Evolutionary conservation across 805 yeast species (phyloP).

Genomic region (Candida coleopterorum): DNA sequence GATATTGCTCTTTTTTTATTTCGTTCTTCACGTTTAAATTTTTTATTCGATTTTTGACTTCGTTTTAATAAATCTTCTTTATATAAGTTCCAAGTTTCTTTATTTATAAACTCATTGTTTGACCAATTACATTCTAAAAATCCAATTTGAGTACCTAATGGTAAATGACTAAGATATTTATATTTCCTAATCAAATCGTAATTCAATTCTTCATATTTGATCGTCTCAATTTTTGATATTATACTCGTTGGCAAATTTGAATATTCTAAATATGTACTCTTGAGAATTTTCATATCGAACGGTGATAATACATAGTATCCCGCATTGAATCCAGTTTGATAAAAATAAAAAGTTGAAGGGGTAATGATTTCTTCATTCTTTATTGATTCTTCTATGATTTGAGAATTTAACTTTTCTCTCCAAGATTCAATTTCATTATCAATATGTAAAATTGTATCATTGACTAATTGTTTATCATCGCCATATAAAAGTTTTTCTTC

Average conservation of each 20-base stretch:
- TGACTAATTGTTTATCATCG: constrained; percentile 40
- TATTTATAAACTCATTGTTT: constrained; percentile 24
- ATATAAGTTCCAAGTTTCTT: constrained; percentile 42
- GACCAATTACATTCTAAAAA: constrained; percentile 84
- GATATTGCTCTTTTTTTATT: constrained; percentile 52
- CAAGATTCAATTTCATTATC: constrained; percentile 40
- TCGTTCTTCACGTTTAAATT: constrained; percentile 57
- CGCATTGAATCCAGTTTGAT: constrained; percentile 71
- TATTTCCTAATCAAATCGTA: constrained; percentile 54
- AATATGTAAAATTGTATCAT: constrained; percentile 53
- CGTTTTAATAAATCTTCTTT: constrained; percentile 55
- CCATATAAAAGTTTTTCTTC: constrained; percentile 57
- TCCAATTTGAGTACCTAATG: constrained; percentile 79
- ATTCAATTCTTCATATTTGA: constrained; percentile 59
- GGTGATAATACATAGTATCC: constrained; percentile 63
- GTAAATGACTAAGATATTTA: constrained; percentile 77
- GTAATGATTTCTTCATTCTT: neutral
- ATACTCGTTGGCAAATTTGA: constrained; percentile 64
- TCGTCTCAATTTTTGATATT: constrained; percentile 60
- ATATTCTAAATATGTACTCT: constrained; percentile 56
- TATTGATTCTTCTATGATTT: neutral
- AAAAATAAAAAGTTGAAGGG: constrained; percentile 55
- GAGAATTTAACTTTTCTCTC: constrained; percentile 17
- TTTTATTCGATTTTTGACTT: constrained; percentile 43
- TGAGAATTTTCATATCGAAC: constrained; percentile 72